Evolutionary conservation across 176 grass and related monocot species (phyloP).

Genomic region (Carex scoparia): DNA sequence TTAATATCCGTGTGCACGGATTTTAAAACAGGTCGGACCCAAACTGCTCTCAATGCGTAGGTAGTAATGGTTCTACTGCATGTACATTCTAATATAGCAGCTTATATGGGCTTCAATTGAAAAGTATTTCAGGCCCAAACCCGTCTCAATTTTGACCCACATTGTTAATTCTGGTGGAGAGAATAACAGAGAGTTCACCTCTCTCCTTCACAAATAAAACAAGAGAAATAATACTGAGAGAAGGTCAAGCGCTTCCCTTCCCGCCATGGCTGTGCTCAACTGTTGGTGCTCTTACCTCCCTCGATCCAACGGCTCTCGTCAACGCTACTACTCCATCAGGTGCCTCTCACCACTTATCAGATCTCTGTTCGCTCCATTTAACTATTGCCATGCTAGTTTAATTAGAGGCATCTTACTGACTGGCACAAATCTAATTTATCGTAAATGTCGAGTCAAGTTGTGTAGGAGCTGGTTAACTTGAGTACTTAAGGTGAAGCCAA

Average conservation of each 20-base stretch:
- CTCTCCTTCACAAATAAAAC: conserved; percentile 18
- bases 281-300: not conserved
- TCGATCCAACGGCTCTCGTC: not conserved
- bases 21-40: too few species aligned
- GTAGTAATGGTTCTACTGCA: too few species aligned
- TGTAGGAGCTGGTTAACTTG: not conserved
- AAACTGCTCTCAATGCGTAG: too few species aligned
- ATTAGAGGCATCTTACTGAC: not conserved
- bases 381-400: not conserved
- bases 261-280: conserved; percentile 31
- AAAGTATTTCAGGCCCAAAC: not conserved
- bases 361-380: not conserved
- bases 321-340: not conserved
- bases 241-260: not conserved
- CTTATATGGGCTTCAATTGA: not conserved
- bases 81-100: not conserved
- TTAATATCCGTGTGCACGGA: too few species aligned
- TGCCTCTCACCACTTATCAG: not conserved
- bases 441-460: not conserved
- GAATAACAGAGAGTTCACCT: not conserved
- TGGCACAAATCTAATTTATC: not conserved
- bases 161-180: conserved; percentile 7
- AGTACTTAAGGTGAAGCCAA: not conserved
- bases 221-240: not conserved
- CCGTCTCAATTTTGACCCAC: not conserved